Evolutionary conservation across 2,329 filamentous ascomycete species (phyloP).

Genomic region (Tolypocladium tundrense): DNA sequence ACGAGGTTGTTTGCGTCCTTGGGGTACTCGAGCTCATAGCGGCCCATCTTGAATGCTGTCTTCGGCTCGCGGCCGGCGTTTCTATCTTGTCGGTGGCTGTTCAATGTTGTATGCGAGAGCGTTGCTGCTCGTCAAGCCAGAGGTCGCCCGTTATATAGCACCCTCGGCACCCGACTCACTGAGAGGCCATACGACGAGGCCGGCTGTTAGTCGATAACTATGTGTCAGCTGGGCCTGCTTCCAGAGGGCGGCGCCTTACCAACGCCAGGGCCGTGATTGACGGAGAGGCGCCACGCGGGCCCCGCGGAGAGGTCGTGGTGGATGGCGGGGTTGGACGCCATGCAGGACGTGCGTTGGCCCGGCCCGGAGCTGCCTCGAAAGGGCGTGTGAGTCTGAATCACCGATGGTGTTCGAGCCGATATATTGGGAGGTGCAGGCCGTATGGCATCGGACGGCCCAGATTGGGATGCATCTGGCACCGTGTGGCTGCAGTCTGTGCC

Average conservation of each 20-base stretch:
- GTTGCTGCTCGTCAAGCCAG: neutral
- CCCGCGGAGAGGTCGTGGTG: neutral
- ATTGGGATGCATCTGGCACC: neutral
- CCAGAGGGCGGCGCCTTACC: neutral
- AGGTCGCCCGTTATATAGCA: neutral
- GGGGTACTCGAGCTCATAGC: conserved; percentile 45
- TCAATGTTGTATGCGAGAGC: neutral
- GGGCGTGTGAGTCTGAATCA: neutral
- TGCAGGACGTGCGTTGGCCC: neutral
- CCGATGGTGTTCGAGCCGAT: no score
- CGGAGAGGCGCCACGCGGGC: neutral
- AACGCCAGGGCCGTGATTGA: neutral
- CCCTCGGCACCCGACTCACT: neutral
- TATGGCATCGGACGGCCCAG: neutral
- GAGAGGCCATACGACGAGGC: neutral
- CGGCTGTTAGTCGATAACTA: neutral
- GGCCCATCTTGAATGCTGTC: conserved; percentile 17
- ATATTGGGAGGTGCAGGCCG: neutral
- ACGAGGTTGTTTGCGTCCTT: conserved; percentile 54
- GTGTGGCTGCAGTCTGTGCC: neutral
- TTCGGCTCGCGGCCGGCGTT: neutral
- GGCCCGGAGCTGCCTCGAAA: neutral
- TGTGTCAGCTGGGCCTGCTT: neutral
- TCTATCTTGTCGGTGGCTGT: neutral
- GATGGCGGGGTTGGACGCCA: neutral